Percentiles rank a stretch among this genome's conserved stretches.
These are phyloP conservation scores for Gymnopus androsaceus DNA, from an alignment of 1,284 basidiomycete genomes.

Conservation along the genomic window DNA sequence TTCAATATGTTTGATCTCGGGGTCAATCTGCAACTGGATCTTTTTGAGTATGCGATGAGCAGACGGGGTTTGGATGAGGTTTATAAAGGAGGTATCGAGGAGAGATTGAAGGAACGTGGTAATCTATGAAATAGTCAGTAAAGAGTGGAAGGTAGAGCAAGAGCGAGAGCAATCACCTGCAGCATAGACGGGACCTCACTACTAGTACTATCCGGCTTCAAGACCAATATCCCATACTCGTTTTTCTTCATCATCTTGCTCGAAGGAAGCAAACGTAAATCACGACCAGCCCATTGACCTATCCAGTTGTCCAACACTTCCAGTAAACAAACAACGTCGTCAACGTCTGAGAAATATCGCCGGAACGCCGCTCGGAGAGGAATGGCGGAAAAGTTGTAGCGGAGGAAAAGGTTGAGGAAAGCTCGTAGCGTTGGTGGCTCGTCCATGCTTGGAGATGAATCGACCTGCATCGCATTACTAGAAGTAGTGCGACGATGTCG, in stretches of 20 bases:
- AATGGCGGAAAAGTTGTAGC: slow-evolving; percentile 53
- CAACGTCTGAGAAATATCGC: slow-evolving; percentile 52
- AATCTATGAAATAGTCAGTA: neutral
- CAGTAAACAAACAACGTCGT: slow-evolving; percentile 53
- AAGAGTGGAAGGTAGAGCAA: neutral
- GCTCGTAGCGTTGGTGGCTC: slow-evolving; percentile 45
- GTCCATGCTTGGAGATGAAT: slow-evolving; percentile 33
- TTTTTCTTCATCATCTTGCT: slow-evolving; percentile 39
- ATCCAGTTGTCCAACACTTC: slow-evolving; percentile 60
- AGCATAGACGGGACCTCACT: slow-evolving; percentile 46
- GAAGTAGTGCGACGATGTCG: slow-evolving; percentile 29
- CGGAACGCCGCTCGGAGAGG: slow-evolving; percentile 59
- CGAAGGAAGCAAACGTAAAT: slow-evolving; percentile 35
- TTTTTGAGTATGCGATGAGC: slow-evolving; percentile 52
- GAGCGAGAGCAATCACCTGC: slow-evolving; percentile 42
- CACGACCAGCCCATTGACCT: slow-evolving; percentile 34
- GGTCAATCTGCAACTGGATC: slow-evolving; percentile 52
- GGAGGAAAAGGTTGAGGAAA: slow-evolving; percentile 53
- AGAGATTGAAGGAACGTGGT: slow-evolving; percentile 56
- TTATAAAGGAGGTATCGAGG: slow-evolving; percentile 68
- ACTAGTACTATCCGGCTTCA: slow-evolving; percentile 31
- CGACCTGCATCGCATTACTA: slow-evolving; percentile 56
- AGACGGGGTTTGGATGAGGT: slow-evolving; percentile 59
- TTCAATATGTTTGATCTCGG: slow-evolving; percentile 44
- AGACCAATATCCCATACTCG: slow-evolving; percentile 41